Evolutionary conservation across 129 eudicot genomes (phyloP), one percentile per base, ranked within the genome.

Genomic region (Rutidosis leptorrhynchoides): DNA sequence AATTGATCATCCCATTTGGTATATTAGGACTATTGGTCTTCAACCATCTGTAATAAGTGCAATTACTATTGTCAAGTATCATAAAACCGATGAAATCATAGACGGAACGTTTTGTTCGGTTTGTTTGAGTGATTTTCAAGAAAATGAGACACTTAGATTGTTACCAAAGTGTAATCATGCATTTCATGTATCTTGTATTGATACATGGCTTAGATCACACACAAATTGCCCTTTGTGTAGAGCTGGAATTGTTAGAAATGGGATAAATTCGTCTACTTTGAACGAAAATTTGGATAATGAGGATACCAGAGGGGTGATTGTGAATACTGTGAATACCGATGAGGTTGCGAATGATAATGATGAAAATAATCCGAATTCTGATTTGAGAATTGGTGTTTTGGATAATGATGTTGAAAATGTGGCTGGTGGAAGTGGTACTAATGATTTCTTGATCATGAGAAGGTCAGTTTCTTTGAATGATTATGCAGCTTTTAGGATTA

Each of bases 161-260:
- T 67, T 87, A 64, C 88, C 90, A 2, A 82, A 79, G 23, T 87
- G 95, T 58, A 82, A 67, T 58, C 95, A 87, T 73, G 90, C 88
- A 32, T 87, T 87, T 58, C 95, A 87, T 40, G 30, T 87, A 14
- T 77, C 90, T 5, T 87, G 95, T 79, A 82, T 87, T 35, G 90
- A 87, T 60, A 84, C 86, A 1, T 87, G 95, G 95, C 85, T 87
- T 7, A 66, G 72, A 26, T 84, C 90, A n/a, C 95, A 87, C 80
- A 79, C 83, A 11, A 87, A 83, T 71, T 87, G 95, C 72, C 95
- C 95, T 28, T 17, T 80, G 61, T 86, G 94, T 64, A 79, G 94
- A 12, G 88, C 94, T 11, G 80, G 84, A 11, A 79, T 85, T 45
- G 80, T 81, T 1, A 72, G 16, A 40, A 78, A n/a, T 57, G 62